A percentile compares a stretch with the other conserved stretches of the same genome.
Evolutionary conservation across 768 basidiomycete genomes (phyloP).

Genomic region (Imleria badia): DNA sequence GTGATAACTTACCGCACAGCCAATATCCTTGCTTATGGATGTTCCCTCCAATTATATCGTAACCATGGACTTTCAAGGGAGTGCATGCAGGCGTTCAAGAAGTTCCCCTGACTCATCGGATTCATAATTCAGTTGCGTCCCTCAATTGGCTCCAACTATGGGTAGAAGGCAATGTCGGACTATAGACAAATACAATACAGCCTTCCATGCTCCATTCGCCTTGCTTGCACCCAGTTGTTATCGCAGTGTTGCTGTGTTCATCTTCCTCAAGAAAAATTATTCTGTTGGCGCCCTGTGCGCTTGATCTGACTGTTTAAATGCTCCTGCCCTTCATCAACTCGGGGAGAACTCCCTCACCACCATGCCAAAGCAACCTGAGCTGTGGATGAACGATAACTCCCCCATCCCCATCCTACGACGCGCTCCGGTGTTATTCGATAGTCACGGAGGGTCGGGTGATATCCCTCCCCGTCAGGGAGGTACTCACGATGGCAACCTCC

Average conservation of each 20-base stretch:
- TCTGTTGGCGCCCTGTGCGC: conserved; percentile 1
- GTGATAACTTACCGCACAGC: conserved; percentile 1
- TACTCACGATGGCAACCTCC: conserved; percentile 17
- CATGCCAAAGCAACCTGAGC: conserved; percentile 11
- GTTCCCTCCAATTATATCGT: neutral
- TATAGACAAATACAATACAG: neutral
- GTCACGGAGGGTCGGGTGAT: conserved; percentile 23
- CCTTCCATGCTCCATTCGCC: neutral
- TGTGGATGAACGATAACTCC: neutral
- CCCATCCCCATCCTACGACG: conserved; percentile 34
- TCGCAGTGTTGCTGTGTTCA: neutral
- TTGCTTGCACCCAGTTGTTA: neutral
- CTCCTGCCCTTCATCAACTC: neutral
- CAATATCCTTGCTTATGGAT: neutral
- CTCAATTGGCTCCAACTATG: neutral
- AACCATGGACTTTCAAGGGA: neutral
- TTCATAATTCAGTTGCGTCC: neutral
- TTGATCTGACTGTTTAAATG: neutral
- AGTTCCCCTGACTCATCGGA: too few species aligned
- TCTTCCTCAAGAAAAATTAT: neutral
- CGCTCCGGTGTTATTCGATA: conserved; percentile 38
- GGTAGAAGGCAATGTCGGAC: neutral
- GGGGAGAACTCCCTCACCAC: neutral
- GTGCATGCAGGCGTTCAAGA: neutral
- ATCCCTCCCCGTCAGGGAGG: too few species aligned